Percentiles rank a stretch among this genome's conserved stretches.
Evolutionary conservation across 2,329 filamentous ascomycete species (phyloP).

Genomic region (Gremmenia infestans): DNA sequence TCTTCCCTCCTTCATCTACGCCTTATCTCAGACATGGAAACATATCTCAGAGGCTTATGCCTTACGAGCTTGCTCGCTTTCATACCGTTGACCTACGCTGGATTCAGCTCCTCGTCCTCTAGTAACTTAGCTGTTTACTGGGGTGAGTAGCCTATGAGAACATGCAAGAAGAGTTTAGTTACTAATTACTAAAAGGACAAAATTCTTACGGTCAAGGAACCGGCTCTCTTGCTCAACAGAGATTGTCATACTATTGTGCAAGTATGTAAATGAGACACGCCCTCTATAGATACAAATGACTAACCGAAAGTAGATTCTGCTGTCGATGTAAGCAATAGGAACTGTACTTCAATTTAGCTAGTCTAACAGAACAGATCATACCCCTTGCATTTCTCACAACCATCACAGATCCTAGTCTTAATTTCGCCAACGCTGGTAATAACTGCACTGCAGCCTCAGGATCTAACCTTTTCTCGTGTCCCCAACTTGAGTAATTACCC

Average conservation of each 20-base stretch:
- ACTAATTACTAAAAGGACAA: slow-evolving; percentile 39
- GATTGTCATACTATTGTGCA: slow-evolving; percentile 54
- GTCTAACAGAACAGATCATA: slow-evolving; percentile 45
- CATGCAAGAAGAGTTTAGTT: no score
- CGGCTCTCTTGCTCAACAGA: slow-evolving; percentile 45
- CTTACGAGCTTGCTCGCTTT: slow-evolving; percentile 28
- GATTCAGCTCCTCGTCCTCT: slow-evolving; percentile 39
- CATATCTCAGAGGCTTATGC: slow-evolving; percentile 22
- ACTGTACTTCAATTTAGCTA: neutral
- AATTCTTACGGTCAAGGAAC: slow-evolving; percentile 51
- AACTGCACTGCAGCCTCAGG: slow-evolving; percentile 55
- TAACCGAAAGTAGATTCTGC: slow-evolving; percentile 35
- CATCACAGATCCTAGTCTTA: slow-evolving; percentile 50
- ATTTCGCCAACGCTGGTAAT: slow-evolving; percentile 62
- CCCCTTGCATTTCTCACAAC: slow-evolving; percentile 58
- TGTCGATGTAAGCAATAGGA: slow-evolving; percentile 38
- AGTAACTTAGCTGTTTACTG: slow-evolving; percentile 63
- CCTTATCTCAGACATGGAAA: slow-evolving; percentile 23
- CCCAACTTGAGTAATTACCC: slow-evolving; percentile 55
- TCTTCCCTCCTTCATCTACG: neutral
- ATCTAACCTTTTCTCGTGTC: slow-evolving; percentile 55
- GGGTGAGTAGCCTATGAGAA: slow-evolving; percentile 39
- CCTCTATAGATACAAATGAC: neutral
- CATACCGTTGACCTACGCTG: slow-evolving; percentile 33
- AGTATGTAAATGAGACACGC: slow-evolving; percentile 37